phyloP scores from a whole-genome alignment of 495 filamentous ascomycete genomes.

The Penicillium verhagenii region DNA sequence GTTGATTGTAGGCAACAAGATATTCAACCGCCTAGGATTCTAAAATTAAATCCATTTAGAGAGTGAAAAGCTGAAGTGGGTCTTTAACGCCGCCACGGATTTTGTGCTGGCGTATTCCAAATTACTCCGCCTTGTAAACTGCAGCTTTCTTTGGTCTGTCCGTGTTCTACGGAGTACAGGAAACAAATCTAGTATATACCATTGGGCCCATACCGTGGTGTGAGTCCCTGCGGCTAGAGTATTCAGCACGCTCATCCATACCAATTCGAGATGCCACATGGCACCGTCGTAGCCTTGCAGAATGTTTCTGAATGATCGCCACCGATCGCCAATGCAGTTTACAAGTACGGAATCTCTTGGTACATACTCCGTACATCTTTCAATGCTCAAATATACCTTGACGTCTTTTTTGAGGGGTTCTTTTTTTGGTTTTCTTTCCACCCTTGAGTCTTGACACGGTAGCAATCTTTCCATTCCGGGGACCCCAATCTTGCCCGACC shows the following conservation, averaged over 20 bases:
- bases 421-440: too few relatives aligned
- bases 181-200: too few relatives aligned
- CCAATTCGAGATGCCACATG: conserved; percentile 20
- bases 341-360: too few relatives aligned
- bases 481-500: neutral
- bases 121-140: neutral
- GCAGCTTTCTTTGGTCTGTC: too few relatives aligned
- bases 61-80: neutral
- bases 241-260: neutral
- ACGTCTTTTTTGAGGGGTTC: neutral
- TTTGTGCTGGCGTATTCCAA: neutral
- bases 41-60: neutral
- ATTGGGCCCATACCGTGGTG: too few relatives aligned
- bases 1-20: neutral
- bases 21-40: neutral
- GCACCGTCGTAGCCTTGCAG: conserved; percentile 30
- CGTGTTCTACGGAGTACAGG: too few relatives aligned
- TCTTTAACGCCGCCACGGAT: neutral
- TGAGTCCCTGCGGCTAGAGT: too few relatives aligned
- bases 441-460: conserved; percentile 29
- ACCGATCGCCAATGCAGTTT: conserved; percentile 20
- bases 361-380: too few relatives aligned
- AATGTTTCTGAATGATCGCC: conserved; percentile 23
- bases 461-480: conserved; percentile 25
- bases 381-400: too few relatives aligned